Base-by-base conservation (phyloP, 345 rosid species). In the Raphanus sativus region DNA sequence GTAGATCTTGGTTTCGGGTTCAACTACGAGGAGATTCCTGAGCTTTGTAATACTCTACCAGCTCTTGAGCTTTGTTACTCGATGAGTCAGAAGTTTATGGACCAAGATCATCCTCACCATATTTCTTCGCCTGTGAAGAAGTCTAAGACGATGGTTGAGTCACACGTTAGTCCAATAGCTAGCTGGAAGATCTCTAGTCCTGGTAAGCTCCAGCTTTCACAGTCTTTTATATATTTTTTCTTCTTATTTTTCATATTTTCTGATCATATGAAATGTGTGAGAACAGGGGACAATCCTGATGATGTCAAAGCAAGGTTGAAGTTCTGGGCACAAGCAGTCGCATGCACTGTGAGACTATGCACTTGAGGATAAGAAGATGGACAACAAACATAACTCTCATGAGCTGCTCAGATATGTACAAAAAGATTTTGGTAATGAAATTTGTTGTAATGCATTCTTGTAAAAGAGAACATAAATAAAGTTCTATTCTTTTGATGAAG, bases 101-200 rank as follows among this genome's bases (percentile, higher is more conserved):
- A 91, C 77, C 97, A 91, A 15, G 88, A 85, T 30, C 86, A 87
- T 25, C 21, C 21, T 21, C 77, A 63, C 0, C 52, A 12, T n/a
- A 48, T 7, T 48, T 80, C 87, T 38, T 48, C 55, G 5, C 83
- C 88, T 12, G 96, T 82, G 66, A 76, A 83, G 71, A 77, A 87
- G 38, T 66, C 86, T 4, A 9, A 52, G 12, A 36, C 32, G 62
- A 1, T 17, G 32, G 3, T 84, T 26, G 88, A 87, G 4, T 45
- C 86, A 30, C 77, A 81, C 9, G 80, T 89, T 50, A 81, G 86
- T 62, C 86, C 92, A 1, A 81, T 94, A 67, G 92, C 98, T 59
- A 94, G 81, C 66, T 94, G 98, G 98, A 90, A 91, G 89, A 91
- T 94, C 87, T 94, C 98, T 64, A 89, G 96, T 80, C 97, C 98